These are phyloP conservation scores for Fusarium sp. DNA, from an alignment of 2,329 filamentous ascomycete species.

Conservation along the genomic window DNA sequence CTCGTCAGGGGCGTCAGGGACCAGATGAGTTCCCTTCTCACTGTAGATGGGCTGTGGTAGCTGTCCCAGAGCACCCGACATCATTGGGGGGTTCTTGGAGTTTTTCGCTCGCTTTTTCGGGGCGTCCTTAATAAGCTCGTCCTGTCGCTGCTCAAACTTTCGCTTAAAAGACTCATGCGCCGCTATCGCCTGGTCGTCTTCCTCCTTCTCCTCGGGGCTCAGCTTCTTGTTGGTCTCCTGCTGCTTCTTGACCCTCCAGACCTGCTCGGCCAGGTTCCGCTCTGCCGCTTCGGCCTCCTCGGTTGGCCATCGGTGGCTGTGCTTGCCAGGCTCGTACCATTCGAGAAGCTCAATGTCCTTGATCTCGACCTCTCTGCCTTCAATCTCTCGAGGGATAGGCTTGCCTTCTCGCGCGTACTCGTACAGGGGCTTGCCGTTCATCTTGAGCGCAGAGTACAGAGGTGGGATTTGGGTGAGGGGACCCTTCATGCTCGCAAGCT, in stretches of 20 bases:
- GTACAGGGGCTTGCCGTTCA: slow-evolving; percentile 94
- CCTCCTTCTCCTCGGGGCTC: slow-evolving; percentile 66
- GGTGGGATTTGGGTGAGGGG: slow-evolving; percentile 91
- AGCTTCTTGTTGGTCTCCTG: slow-evolving; percentile 62
- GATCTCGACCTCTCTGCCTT: slow-evolving; percentile 83
- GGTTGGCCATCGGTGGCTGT: slow-evolving; percentile 82
- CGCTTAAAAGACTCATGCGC: slow-evolving; percentile 69
- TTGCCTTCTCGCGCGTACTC: slow-evolving; percentile 95
- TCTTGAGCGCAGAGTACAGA: slow-evolving; percentile 91
- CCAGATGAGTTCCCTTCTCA: slow-evolving; percentile 63
- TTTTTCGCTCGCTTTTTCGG: slow-evolving; percentile 51
- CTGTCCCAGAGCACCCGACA: slow-evolving; percentile 69
- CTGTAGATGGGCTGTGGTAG: slow-evolving; percentile 58
- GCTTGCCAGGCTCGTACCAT: slow-evolving; percentile 85
- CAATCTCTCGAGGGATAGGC: slow-evolving; percentile 85
- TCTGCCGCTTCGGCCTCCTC: slow-evolving; percentile 82
- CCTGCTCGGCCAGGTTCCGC: slow-evolving; percentile 80
- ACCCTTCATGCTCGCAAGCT: slow-evolving; percentile 80
- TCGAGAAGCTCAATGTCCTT: slow-evolving; percentile 83
- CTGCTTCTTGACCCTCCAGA: slow-evolving; percentile 72
- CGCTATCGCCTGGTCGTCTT: slow-evolving; percentile 66
- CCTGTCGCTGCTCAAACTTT: slow-evolving; percentile 68
- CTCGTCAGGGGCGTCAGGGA: slow-evolving; percentile 60
- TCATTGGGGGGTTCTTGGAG: slow-evolving; percentile 56
- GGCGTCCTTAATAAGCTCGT: slow-evolving; percentile 66